These are phyloP conservation scores for Rhexocercosporidium sp. DNA, from an alignment of 2,329 filamentous ascomycete genomes.

Conservation along the genomic window DNA sequence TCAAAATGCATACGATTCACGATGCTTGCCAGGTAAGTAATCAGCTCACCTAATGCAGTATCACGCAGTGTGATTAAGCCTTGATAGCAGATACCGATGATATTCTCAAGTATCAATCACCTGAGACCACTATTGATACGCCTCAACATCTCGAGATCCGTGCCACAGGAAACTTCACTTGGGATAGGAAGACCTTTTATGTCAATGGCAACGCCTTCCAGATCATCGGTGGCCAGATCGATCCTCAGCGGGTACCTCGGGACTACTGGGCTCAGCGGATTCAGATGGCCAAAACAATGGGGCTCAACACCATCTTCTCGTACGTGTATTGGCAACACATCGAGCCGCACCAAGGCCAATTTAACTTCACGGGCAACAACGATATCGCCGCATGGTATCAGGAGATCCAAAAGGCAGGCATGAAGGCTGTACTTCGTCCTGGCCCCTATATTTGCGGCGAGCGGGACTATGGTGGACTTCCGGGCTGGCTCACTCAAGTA, in stretches of 20 bases:
- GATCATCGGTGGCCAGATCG: constrained; percentile 57
- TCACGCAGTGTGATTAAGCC: too few relatives aligned
- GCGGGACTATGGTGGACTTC: constrained; percentile 50
- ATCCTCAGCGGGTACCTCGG: constrained; percentile 54
- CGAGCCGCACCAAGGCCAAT: constrained; percentile 48
- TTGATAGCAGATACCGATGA: too few relatives aligned
- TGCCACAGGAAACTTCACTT: too few relatives aligned
- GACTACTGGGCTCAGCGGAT: constrained; percentile 54
- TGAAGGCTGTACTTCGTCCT: constrained; percentile 53
- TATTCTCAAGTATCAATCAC: too few relatives aligned
- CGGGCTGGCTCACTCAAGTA: constrained; percentile 49
- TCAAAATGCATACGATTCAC: too few relatives aligned
- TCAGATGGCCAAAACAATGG: constrained; percentile 51
- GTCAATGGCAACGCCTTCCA: neutral
- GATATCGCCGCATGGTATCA: constrained; percentile 55
- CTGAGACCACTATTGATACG: too few relatives aligned
- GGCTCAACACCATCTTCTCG: constrained; percentile 55
- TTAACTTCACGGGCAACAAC: constrained; percentile 48
- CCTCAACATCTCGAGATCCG: too few relatives aligned
- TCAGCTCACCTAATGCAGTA: too few relatives aligned
- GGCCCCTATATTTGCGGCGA: constrained; percentile 57
- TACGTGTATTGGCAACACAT: constrained; percentile 58
- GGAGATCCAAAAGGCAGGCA: constrained; percentile 51
- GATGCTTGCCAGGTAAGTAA: too few relatives aligned
- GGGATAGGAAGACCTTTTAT: too few relatives aligned